Evolutionary conservation across 306 rosid species (phyloP).

Genomic region (Malus sylvestris): DNA sequence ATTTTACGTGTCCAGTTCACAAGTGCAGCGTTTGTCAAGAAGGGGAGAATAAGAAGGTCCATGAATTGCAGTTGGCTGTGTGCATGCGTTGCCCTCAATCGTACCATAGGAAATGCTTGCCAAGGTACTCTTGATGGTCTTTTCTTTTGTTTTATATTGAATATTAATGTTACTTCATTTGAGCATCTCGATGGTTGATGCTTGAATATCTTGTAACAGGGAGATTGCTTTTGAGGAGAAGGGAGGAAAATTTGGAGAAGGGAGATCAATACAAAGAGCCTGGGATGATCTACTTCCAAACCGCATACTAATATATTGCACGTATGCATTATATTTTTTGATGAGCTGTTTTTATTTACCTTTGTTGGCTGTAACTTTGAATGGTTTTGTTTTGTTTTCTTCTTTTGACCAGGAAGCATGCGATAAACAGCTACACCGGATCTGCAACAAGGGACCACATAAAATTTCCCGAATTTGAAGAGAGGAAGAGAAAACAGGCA

Average conservation of each 20-base stretch:
- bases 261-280: constrained; percentile 48
- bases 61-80: constrained; percentile 68
- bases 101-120: constrained; percentile 88
- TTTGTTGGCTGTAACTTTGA: constrained; percentile 13
- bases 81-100: constrained; percentile 90
- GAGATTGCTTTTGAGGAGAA: constrained; percentile 34
- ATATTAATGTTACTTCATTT: not conserved
- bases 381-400: constrained; percentile 3
- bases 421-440: constrained; percentile 38
- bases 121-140: constrained; percentile 38
- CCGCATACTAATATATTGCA: constrained; percentile 79
- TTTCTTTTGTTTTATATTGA: not conserved
- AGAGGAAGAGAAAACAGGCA: constrained; percentile 20
- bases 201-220: constrained; percentile 46
- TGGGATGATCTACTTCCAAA: constrained; percentile 70
- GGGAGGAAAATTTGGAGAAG: constrained; percentile 20
- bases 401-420: constrained; percentile 56
- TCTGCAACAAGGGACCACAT: constrained; percentile 61
- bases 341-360: constrained; percentile 3
- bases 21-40: constrained; percentile 61
- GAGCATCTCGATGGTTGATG: constrained; percentile 19
- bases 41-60: constrained; percentile 58
- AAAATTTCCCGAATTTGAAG: constrained; percentile 41
- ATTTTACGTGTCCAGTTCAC: constrained; percentile 80
- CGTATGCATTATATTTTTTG: constrained; percentile 43